Base-by-base conservation (phyloP, 129 eudicot genomes). In the Flaveria linearis region DNA sequence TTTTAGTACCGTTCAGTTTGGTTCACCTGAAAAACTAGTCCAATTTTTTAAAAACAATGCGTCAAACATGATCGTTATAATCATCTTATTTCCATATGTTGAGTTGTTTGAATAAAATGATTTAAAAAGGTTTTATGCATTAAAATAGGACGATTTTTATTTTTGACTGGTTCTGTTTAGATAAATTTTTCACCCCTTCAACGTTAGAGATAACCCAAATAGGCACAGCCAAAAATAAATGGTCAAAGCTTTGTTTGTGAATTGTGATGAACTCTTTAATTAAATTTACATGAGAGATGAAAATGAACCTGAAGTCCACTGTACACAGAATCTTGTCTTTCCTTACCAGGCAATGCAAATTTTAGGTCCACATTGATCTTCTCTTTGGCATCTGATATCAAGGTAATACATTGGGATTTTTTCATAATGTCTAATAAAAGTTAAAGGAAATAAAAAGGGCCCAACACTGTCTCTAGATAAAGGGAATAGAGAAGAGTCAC, bases 301-400 rank as follows among this genome's bases (percentile, higher is more conserved):
- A 62, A 36, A 65, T 68, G 72, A 73, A 91, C 99, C 99, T 95
- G 94, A 41, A 91, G 87, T 85, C 99, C 99, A 83, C 87, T 95
- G 80, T 84, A 95, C 46, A 95, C 99, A 49, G 97, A 95, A 87
- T 95, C 96, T 85, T 95, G 99, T 86, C 99, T 87, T 82, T 95
- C 99, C 84, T 95, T 91, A 69, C 99, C 99, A 45, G 99, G 99
- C 81, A 80, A 84, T 14, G 99, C 92, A 89, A 89, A 95, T 82
- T 89, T 95, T 39, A 95, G 79, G 83, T 83, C 92, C 78, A 91
- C 91, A 0, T 62, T 78, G 70, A 89, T 82, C 78, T 82, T 80
- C 58, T 78, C 88, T 84, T 51, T 76, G 72, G 97, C 84, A 26
- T 86, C 99, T 95, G 82, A 49, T 61, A 78, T 63, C 55, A 60